These are phyloP conservation scores for Coemansia sp. DNA, from an alignment of 192 early-diverging fungal species.

Conservation along the genomic window DNA sequence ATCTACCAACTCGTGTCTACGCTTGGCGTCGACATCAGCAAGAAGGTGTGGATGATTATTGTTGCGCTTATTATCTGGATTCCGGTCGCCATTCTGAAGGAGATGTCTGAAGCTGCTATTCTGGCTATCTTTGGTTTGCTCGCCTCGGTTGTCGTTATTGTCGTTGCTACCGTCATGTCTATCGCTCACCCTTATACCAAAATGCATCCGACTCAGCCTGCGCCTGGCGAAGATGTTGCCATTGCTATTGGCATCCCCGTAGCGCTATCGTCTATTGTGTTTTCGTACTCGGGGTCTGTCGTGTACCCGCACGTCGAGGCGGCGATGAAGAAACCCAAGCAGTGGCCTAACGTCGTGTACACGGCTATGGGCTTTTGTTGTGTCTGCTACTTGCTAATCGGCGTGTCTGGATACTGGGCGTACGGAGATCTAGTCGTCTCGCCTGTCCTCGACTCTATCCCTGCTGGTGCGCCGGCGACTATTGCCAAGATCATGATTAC, in stretches of 20 bases:
- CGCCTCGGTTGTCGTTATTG: slow-evolving; percentile 68
- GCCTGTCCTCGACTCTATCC: slow-evolving; percentile 70
- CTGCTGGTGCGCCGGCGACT: slow-evolving; percentile 59
- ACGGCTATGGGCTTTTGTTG: slow-evolving; percentile 61
- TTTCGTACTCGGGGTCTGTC: slow-evolving; percentile 75
- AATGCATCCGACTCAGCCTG: slow-evolving; percentile 32
- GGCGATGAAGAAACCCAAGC: slow-evolving; percentile 69
- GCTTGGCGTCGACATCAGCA: slow-evolving; percentile 45
- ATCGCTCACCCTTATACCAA: slow-evolving; percentile 39
- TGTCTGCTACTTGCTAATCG: slow-evolving; percentile 67
- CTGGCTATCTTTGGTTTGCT: slow-evolving; percentile 68
- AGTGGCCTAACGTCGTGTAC: slow-evolving; percentile 66
- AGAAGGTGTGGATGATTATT: slow-evolving; percentile 61
- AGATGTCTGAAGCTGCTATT: slow-evolving; percentile 76
- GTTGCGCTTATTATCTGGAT: slow-evolving; percentile 62
- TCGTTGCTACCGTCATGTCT: slow-evolving; percentile 62
- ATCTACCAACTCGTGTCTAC: slow-evolving; percentile 60
- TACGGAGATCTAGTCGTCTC: slow-evolving; percentile 66
- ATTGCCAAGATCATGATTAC: slow-evolving; percentile 74
- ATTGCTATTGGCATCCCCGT: slow-evolving; percentile 59
- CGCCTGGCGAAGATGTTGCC: slow-evolving; percentile 27
- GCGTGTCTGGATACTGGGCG: slow-evolving; percentile 68
- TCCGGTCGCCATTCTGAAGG: slow-evolving; percentile 70
- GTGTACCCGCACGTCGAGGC: slow-evolving; percentile 81
- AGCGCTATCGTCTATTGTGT: slow-evolving; percentile 70